phyloP scores from a whole-genome alignment of 78 protist genomes.

The Dictyostelium intermedium region DNA sequence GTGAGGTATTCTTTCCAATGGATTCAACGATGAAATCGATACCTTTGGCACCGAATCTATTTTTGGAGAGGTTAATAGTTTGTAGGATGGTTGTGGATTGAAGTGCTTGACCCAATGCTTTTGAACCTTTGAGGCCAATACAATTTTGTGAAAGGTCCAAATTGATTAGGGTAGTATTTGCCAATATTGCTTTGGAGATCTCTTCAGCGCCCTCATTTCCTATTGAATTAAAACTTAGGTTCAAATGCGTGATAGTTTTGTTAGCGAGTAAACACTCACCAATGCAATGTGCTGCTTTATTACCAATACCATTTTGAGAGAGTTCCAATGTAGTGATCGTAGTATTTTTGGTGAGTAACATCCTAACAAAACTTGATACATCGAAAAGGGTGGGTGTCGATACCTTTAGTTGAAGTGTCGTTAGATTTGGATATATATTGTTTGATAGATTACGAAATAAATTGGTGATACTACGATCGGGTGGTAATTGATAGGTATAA shows the following conservation, averaged over 20 bases:
- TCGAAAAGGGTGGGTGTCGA: slow-evolving; percentile 59
- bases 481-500: slow-evolving; percentile 55
- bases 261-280: slow-evolving; percentile 42
- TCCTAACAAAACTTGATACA: slow-evolving; percentile 28
- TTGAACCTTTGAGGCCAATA: slow-evolving; percentile 76
- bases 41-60: slow-evolving; percentile 67
- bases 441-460: slow-evolving; percentile 27
- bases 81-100: slow-evolving; percentile 28
- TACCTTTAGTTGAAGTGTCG: slow-evolving; percentile 38
- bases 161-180: slow-evolving; percentile 25
- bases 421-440: slow-evolving; percentile 33
- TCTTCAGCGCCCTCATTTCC: slow-evolving; percentile 83
- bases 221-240: slow-evolving; percentile 61
- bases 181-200: slow-evolving; percentile 49
- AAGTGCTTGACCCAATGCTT: slow-evolving; percentile 71
- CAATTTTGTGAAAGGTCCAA: slow-evolving; percentile 81
- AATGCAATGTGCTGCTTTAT: slow-evolving; percentile 62
- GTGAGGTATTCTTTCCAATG: slow-evolving; percentile 30
- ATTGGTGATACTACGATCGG: slow-evolving; percentile 45
- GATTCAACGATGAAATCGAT: slow-evolving; percentile 39
- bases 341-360: slow-evolving; percentile 19
- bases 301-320: slow-evolving; percentile 73
- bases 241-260: slow-evolving; percentile 39
- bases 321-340: slow-evolving; percentile 32
- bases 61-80: slow-evolving; percentile 68